A percentile compares a stretch with the other conserved stretches of the same genome.
Evolutionary conservation across 257 asterid species (phyloP).

Genomic region (Avicennia marina): DNA sequence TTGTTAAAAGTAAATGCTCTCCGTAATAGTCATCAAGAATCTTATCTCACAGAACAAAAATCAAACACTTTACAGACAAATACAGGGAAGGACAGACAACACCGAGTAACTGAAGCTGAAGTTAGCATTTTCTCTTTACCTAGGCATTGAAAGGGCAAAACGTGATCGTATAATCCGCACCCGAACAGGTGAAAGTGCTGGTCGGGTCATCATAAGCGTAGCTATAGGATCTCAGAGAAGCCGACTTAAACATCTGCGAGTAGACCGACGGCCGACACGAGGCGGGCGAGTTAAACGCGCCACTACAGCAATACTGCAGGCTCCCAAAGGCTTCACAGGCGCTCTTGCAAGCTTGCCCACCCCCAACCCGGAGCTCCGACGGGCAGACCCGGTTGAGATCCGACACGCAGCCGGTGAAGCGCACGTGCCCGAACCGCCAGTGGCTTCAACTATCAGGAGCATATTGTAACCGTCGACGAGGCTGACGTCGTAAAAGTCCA

Average conservation of each 20-base stretch:
- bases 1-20: no score
- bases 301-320: constrained; percentile 89
- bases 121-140: constrained; percentile 41
- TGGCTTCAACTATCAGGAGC: constrained; percentile 71
- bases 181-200: constrained; percentile 89
- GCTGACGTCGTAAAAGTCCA: constrained; percentile 87
- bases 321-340: constrained; percentile 89
- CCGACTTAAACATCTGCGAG: constrained; percentile 74
- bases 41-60: not conserved
- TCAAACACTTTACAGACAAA: no score
- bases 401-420: constrained; percentile 92
- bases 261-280: constrained; percentile 79
- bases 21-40: no score
- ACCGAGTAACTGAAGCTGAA: no score
- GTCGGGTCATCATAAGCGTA: constrained; percentile 96
- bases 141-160: constrained; percentile 85
- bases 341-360: constrained; percentile 76
- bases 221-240: constrained; percentile 87
- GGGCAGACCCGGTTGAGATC: constrained; percentile 92
- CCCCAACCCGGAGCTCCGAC: constrained; percentile 60
- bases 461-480: constrained; percentile 93
- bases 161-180: constrained; percentile 79
- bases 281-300: constrained; percentile 77
- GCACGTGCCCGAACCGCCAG: constrained; percentile 87
- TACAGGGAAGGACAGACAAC: no score